phyloP scores from a whole-genome alignment of 768 basidiomycete genomes.

The Lactarius tabidus region DNA sequence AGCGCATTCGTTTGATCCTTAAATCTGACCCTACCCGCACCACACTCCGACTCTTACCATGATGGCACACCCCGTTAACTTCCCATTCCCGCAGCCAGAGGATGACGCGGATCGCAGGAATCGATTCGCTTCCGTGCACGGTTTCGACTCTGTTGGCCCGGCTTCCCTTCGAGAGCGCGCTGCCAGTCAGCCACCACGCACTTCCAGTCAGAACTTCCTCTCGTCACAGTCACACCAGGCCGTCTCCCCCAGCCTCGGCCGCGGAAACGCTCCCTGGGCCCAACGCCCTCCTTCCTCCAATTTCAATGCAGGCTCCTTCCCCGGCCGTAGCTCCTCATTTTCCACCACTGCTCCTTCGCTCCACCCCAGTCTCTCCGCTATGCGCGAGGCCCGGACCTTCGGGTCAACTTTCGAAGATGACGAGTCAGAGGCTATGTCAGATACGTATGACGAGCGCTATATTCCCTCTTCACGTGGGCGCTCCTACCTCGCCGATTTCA shows the following conservation, averaged over 20 bases:
- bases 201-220: constrained; percentile 44
- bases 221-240: constrained; percentile 37
- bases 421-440: constrained; percentile 60
- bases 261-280: constrained; percentile 45
- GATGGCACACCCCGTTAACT: constrained; percentile 35
- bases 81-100: constrained; percentile 33
- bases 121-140: constrained; percentile 48
- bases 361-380: constrained; percentile 56
- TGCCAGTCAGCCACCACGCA: constrained; percentile 64
- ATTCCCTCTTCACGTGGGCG: constrained; percentile 50
- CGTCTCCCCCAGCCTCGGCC: constrained; percentile 45
- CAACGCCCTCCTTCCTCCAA: constrained; percentile 41
- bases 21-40: constrained; percentile 27
- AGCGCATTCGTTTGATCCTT: constrained; percentile 11
- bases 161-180: constrained; percentile 57
- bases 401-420: constrained; percentile 81
- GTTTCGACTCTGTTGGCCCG: constrained; percentile 40
- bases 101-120: constrained; percentile 60
- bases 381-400: constrained; percentile 62
- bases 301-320: constrained; percentile 47
- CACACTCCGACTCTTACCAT: constrained; percentile 28
- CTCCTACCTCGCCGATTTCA: constrained; percentile 57
- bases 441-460: constrained; percentile 46
- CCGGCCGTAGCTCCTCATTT: constrained; percentile 67
- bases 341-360: constrained; percentile 44